Conservation (phyloP, 2,329 filamentous ascomycete species). For the Aureobasidium sp. region DNA sequence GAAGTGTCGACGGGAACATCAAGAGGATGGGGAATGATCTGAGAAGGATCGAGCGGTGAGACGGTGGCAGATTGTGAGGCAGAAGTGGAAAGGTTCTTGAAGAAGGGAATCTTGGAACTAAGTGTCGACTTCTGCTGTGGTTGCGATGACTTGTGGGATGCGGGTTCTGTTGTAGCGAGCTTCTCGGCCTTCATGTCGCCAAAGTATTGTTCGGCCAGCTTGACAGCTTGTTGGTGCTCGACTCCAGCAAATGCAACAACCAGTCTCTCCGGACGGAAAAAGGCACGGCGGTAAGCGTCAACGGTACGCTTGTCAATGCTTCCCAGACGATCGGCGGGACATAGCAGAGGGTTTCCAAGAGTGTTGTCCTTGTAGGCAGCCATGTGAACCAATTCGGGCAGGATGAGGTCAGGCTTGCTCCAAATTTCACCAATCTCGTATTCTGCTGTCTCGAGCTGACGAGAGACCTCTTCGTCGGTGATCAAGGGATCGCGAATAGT, state of each 20-base stretch:
- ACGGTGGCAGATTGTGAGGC: conserved; percentile 54
- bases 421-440: conserved; percentile 98
- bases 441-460: conserved; percentile 82
- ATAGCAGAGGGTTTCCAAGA: conserved; percentile 84
- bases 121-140: conserved; percentile 54
- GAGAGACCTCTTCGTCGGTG: conserved; percentile 74
- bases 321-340: conserved; percentile 71
- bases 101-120: conserved; percentile 76
- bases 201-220: conserved; percentile 75
- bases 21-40: conserved; percentile 32
- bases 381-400: conserved; percentile 91
- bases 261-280: conserved; percentile 83
- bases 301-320: conserved; percentile 68
- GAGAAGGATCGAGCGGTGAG: conserved; percentile 40
- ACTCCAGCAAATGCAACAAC: conserved; percentile 95
- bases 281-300: conserved; percentile 67
- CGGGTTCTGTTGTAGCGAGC: conserved; percentile 6
- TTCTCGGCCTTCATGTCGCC: conserved; percentile 64
- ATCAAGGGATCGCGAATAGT: conserved; percentile 82
- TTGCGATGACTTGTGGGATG: conserved; percentile 25
- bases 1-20: conserved; percentile 48
- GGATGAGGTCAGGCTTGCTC: conserved; percentile 91
- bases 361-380: conserved; percentile 96
- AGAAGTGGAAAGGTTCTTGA: conserved; percentile 80
- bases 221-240: conserved; percentile 69